These are phyloP conservation scores for Malus hybrid DNA, from an alignment of 331 rosid genomes.

Conservation along the genomic window DNA sequence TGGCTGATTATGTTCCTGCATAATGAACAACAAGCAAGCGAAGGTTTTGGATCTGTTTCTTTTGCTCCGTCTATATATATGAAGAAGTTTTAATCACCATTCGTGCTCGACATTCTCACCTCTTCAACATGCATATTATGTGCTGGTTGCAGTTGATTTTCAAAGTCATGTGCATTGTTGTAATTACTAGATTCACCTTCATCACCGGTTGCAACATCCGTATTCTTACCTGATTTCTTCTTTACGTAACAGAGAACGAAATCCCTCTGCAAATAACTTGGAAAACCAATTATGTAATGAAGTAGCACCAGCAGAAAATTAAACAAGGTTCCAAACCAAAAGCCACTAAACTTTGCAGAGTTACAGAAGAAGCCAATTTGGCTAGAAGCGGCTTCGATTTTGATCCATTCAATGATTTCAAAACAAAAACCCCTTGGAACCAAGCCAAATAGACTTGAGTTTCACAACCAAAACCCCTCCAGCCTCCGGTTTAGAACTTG, in stretches of 20 bases:
- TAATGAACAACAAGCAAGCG: neutral
- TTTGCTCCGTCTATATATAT: no score
- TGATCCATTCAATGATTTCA: neutral
- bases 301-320: no score
- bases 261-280: neutral
- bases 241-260: conserved; percentile 39
- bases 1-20: neutral
- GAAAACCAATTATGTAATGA: no score
- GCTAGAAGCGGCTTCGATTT: neutral
- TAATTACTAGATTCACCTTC: no score
- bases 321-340: no score
- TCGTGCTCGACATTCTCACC: conserved; percentile 22
- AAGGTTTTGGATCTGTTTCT: neutral
- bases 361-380: neutral
- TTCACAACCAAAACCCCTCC: neutral
- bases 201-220: neutral
- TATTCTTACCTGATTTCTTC: conserved; percentile 14
- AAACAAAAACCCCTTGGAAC: neutral
- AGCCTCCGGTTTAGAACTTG: no score
- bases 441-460: neutral
- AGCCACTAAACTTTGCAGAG: no score
- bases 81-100: no score
- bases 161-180: conserved; percentile 4
- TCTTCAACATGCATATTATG: neutral
- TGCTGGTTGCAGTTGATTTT: neutral